A percentile compares a stretch with the other conserved stretches of the same genome.
phyloP scores from a whole-genome alignment of 2,329 filamentous ascomycete species.

The Aspergillus terreus region DNA sequence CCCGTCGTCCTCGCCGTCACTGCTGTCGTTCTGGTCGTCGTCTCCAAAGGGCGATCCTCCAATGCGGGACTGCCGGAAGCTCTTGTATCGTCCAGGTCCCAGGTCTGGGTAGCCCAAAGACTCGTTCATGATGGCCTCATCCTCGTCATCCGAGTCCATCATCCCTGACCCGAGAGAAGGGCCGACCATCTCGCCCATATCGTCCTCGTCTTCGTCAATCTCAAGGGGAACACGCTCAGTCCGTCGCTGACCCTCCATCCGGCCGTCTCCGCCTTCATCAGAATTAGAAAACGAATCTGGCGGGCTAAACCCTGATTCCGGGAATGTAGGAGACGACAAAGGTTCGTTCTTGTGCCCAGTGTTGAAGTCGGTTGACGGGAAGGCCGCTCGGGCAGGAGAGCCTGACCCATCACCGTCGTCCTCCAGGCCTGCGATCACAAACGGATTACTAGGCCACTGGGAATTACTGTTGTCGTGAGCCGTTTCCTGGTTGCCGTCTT shows the following conservation, averaged over 20 bases:
- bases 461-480: slow-evolving; percentile 19
- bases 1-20: slow-evolving; percentile 41
- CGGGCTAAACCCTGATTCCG: slow-evolving; percentile 37
- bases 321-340: slow-evolving; percentile 34
- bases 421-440: slow-evolving; percentile 36
- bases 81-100: slow-evolving; percentile 41
- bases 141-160: slow-evolving; percentile 50
- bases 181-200: slow-evolving; percentile 48
- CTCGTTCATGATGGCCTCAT: slow-evolving; percentile 56
- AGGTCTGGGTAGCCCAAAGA: slow-evolving; percentile 68
- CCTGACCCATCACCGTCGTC: slow-evolving; percentile 25
- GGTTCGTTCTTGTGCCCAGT: slow-evolving; percentile 21
- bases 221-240: slow-evolving; percentile 53
- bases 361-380: slow-evolving; percentile 30
- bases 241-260: slow-evolving; percentile 35
- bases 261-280: slow-evolving; percentile 38
- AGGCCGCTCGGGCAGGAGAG: slow-evolving; percentile 22
- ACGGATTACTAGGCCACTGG: slow-evolving; percentile 35
- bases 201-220: slow-evolving; percentile 53
- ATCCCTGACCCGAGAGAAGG: slow-evolving; percentile 43
- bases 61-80: slow-evolving; percentile 34
- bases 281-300: slow-evolving; percentile 40
- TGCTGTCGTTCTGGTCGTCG: slow-evolving; percentile 43
- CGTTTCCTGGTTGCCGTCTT: slow-evolving; percentile 14
- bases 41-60: slow-evolving; percentile 32